A percentile compares a stretch with the other conserved stretches of the same genome.
These are phyloP conservation scores for Lantana camara DNA, from an alignment of 257 asterid genomes.

Conservation along the genomic window DNA sequence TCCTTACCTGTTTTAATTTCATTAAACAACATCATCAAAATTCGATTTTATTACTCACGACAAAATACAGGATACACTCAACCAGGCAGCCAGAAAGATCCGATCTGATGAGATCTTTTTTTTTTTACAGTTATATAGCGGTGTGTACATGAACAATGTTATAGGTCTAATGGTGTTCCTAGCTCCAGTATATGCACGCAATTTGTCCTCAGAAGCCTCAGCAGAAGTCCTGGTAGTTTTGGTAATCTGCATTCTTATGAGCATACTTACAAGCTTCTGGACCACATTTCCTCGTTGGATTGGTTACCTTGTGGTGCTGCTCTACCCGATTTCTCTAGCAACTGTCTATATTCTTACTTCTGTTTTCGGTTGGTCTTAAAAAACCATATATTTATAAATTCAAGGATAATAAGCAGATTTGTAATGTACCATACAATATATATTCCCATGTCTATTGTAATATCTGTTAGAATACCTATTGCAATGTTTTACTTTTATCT, in stretches of 20 bases:
- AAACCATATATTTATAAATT: background rate
- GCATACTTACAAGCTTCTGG: conserved; percentile 34
- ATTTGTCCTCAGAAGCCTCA: conserved; percentile 31
- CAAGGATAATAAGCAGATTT: background rate
- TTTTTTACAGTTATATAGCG: conserved; percentile 44
- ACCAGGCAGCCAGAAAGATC: too few relatives aligned
- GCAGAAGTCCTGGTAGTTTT: conserved; percentile 42
- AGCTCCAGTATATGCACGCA: conserved; percentile 42
- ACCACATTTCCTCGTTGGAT: conserved; percentile 51
- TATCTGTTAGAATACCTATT: background rate
- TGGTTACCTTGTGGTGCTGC: conserved; percentile 40
- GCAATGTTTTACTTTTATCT: too few relatives aligned
- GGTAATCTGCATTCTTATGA: conserved; percentile 43
- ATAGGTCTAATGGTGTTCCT: conserved; percentile 49
- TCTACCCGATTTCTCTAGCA: conserved; percentile 51
- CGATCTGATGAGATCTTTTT: background rate
- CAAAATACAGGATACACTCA: too few relatives aligned
- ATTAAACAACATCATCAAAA: too few relatives aligned
- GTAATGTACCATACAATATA: background rate
- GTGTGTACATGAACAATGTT: conserved; percentile 54
- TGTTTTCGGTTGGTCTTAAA: conserved; percentile 42
- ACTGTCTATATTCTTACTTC: conserved; percentile 39
- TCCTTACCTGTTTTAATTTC: too few relatives aligned
- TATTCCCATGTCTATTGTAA: background rate
- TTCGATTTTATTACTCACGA: too few relatives aligned